Percentiles rank a stretch among this genome's conserved stretches.
Evolutionary conservation across 257 asterid species (phyloP).

Genomic region (Euphrasia confusa): DNA sequence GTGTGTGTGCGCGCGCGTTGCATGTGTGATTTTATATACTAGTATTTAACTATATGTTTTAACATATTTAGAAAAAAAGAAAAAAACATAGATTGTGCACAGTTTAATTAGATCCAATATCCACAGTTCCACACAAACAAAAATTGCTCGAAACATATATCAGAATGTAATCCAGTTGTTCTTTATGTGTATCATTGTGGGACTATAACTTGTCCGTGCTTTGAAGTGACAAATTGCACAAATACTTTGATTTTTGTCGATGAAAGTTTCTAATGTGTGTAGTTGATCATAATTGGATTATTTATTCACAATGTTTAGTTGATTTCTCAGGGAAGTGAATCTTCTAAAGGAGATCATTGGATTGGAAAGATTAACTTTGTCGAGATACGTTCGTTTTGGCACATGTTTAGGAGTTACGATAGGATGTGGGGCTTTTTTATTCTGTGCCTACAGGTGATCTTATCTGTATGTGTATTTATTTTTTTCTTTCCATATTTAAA

Average conservation of each 20-base stretch:
- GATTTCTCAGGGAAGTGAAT: slow-evolving; percentile 45
- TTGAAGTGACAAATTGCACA: too few species aligned
- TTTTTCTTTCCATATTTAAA: slow-evolving; percentile 17
- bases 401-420: slow-evolving; percentile 78
- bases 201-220: too few species aligned
- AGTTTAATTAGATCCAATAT: too few species aligned
- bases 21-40: too few species aligned
- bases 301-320: neutral
- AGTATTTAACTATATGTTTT: too few species aligned
- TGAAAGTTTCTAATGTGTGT: neutral
- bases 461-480: slow-evolving; percentile 11
- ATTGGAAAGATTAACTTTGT: slow-evolving; percentile 87
- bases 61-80: too few species aligned
- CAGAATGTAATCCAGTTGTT: too few species aligned
- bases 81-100: too few species aligned
- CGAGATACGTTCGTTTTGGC: slow-evolving; percentile 89
- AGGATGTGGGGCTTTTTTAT: slow-evolving; percentile 97
- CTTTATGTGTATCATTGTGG: too few species aligned
- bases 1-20: neutral
- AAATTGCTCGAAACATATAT: too few species aligned
- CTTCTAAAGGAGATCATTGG: slow-evolving; percentile 60
- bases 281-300: slow-evolving; percentile 1
- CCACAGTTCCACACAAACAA: too few species aligned
- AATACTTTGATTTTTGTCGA: too few species aligned
- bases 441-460: slow-evolving; percentile 73